Evolutionary conservation across 2,329 filamentous ascomycete genomes (phyloP), one percentile per base, ranked within the genome.

Genomic region (Clonostachys sp.): DNA sequence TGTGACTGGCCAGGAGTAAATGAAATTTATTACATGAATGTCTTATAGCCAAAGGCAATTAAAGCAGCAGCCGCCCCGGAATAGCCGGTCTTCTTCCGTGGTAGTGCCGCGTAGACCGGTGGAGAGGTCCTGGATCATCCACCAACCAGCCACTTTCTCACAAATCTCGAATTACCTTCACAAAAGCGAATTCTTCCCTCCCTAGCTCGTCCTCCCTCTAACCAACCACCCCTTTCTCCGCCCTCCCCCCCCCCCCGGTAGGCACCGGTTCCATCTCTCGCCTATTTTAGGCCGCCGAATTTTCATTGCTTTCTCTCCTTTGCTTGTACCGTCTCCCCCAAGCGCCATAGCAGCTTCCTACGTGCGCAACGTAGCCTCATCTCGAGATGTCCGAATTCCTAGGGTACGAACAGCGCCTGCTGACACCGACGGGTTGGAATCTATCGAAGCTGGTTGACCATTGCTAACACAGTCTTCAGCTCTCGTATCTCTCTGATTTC

Each of bases 401-500:
- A 61, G 78, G 78, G 78, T 81, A 71, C 54, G 72, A 34, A 18
- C 33, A 18, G 36, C 34, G 16, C 24, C 16, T 10, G 17, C 42
- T 18, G 18, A 33, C 30, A 46, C 17, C 18, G 16, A 42, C 20
- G 20, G 18, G 42, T 67, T 77, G 24, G 5, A 10, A 8, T 30
- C 24, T 10, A 30, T 8, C 24, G 24, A 30, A 30, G 24, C 24
- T 30, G 24, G 24, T 30, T 10, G 10, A 3, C 4, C 80, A 71
- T 81, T 80, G 61, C 68, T 80, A 61, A n/a, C 36, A 39, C 20
- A 9, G 12, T 30, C 45, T 49, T 59, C 70, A 91, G 90, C 72
- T 89, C 91, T 72, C 87, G 88, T 67, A 96, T 96, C 77, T 96
- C 91, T 53, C 83, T 96, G 73, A 94, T 96, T 71, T 96, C 91